These are phyloP conservation scores for Mentha longifolia DNA, from an alignment of 257 asterid species.

Conservation along the genomic window DNA sequence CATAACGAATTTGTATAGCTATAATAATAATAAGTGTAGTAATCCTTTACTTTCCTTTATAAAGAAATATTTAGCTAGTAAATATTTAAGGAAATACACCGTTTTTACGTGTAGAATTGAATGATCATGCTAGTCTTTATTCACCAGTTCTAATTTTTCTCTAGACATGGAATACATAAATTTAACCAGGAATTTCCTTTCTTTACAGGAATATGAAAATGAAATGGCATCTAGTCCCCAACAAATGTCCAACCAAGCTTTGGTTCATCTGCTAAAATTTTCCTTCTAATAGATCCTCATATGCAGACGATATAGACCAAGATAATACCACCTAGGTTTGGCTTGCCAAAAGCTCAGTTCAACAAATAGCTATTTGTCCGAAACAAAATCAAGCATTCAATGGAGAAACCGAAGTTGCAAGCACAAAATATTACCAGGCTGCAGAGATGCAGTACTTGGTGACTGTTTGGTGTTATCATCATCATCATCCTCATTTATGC, in stretches of 20 bases:
- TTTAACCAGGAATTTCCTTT: not conserved
- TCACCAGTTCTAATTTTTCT: not conserved
- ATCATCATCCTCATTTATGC: slow-evolving; percentile 62
- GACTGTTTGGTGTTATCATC: slow-evolving; percentile 55
- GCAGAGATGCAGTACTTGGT: slow-evolving; percentile 44
- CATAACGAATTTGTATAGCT: not conserved
- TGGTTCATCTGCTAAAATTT: no score
- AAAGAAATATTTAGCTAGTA: not conserved
- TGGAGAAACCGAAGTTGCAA: slow-evolving; percentile 7
- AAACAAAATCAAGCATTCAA: not conserved
- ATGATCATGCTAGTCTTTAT: slow-evolving; percentile 9
- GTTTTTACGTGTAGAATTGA: not conserved
- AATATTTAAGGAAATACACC: not conserved
- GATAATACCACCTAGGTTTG: not conserved
- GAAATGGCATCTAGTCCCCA: not conserved
- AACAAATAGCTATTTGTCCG: not conserved
- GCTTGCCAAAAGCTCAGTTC: not conserved
- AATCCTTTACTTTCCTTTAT: not conserved
- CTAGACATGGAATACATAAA: not conserved
- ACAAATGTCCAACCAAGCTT: slow-evolving; percentile 1
- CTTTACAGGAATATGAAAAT: slow-evolving; percentile 3
- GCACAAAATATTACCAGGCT: slow-evolving; percentile 49
- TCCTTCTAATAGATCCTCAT: no score
- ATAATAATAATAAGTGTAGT: not conserved
- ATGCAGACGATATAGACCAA: not conserved